phyloP scores from a whole-genome alignment of 331 rosid genomes.

The Phaseolus coccineus region DNA sequence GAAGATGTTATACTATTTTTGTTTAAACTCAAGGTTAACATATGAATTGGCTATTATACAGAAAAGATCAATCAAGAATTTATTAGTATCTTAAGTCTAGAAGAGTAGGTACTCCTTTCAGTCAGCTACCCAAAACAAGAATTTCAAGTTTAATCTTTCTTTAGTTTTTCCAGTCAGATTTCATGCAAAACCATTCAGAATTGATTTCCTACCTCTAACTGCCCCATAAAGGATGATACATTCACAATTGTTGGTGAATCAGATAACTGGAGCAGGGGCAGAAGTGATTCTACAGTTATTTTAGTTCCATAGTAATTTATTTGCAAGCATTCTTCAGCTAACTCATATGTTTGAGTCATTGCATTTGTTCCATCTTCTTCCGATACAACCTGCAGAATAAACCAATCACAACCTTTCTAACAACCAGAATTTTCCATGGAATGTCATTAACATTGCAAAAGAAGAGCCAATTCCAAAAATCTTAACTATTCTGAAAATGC shows the following conservation, averaged over 20 bases:
- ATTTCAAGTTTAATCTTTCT: no score
- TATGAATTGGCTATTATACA: background rate
- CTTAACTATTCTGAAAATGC: background rate
- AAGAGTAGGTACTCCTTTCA: background rate
- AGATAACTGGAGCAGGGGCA: conserved; percentile 45
- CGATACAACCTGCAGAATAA: conserved; percentile 8
- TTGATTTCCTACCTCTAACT: conserved; percentile 40
- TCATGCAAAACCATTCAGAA: background rate
- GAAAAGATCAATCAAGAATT: background rate
- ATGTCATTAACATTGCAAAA: background rate
- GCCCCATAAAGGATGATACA: conserved; percentile 49
- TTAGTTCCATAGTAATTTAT: conserved; percentile 50
- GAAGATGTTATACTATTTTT: background rate
- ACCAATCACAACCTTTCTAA: background rate
- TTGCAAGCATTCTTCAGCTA: conserved; percentile 46
- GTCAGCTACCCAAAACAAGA: no score
- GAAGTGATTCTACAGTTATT: conserved; percentile 43
- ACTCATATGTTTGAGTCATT: conserved; percentile 28
- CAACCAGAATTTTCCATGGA: no score
- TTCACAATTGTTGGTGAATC: conserved; percentile 56
- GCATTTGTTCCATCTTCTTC: conserved; percentile 5
- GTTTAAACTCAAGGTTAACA: background rate
- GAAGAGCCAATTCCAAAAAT: background rate
- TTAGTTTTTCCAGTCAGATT: no score
- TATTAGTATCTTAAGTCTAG: background rate